Conservation (phyloP, 2,329 filamentous ascomycete species). For the Sporothrix curviconia region DNA sequence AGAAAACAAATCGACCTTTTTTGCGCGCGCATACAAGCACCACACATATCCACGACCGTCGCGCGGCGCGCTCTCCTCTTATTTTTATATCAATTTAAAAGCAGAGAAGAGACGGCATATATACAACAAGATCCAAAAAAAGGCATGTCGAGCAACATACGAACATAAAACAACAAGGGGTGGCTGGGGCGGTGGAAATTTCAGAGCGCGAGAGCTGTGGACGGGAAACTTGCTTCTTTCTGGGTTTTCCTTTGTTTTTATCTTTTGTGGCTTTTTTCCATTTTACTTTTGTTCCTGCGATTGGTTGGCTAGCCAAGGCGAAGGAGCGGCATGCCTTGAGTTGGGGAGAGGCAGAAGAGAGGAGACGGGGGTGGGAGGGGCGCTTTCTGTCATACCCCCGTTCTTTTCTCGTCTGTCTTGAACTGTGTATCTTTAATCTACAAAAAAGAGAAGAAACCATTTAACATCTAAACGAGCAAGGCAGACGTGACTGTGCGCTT, state of each 20-base stretch:
- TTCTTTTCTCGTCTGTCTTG: not conserved
- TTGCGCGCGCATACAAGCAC: too few species aligned
- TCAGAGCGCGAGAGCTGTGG: not conserved
- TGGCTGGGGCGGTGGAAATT: not conserved
- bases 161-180: constrained; percentile 6
- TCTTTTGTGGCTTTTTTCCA: not conserved
- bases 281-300: constrained; percentile 1
- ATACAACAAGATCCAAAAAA: not conserved
- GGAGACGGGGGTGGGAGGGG: not conserved
- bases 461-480: not conserved
- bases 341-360: not conserved
- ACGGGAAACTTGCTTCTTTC: not conserved
- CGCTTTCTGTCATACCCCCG: not conserved
- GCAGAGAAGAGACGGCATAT: not conserved
- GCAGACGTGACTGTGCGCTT: not conserved
- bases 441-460: constrained; percentile 4
- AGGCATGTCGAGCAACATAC: not conserved
- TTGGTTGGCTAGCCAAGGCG: not conserved
- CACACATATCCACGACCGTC: too few species aligned
- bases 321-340: not conserved
- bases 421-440: constrained; percentile 16
- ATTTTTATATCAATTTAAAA: not conserved
- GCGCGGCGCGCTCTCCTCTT: not conserved
- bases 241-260: not conserved
- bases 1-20: not conserved